Evolutionary conservation across 2,329 filamentous ascomycete species (phyloP).

Genomic region (Corynespora cassiicola): DNA sequence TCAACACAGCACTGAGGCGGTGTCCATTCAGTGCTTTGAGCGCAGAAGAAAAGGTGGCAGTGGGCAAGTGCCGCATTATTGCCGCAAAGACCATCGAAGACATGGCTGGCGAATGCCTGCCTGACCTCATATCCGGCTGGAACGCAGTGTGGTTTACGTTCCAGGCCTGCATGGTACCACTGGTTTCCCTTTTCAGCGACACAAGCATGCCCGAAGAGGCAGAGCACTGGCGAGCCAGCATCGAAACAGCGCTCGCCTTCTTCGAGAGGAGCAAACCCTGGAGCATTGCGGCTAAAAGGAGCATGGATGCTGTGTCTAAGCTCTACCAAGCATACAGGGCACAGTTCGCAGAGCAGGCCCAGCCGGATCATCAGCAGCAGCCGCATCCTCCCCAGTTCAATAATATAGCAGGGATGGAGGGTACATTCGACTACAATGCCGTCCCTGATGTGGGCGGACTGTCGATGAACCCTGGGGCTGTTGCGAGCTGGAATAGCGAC

Average conservation of each 20-base stretch:
- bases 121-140: slow-evolving; percentile 80
- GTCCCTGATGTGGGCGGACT: slow-evolving; percentile 32
- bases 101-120: slow-evolving; percentile 72
- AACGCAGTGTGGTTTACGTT: slow-evolving; percentile 84
- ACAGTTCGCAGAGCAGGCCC: slow-evolving; percentile 22
- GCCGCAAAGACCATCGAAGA: slow-evolving; percentile 75
- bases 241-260: slow-evolving; percentile 51
- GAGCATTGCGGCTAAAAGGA: slow-evolving; percentile 54
- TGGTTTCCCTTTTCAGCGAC: slow-evolving; percentile 77
- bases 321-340: slow-evolving; percentile 51
- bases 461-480: slow-evolving; percentile 27
- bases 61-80: slow-evolving; percentile 72
- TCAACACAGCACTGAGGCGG: slow-evolving; percentile 65
- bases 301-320: slow-evolving; percentile 48
- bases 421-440: slow-evolving; percentile 32
- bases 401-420: slow-evolving; percentile 13
- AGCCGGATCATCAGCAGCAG: slow-evolving; percentile 17
- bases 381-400: slow-evolving; percentile 14
- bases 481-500: slow-evolving; percentile 27
- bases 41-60: slow-evolving; percentile 70
- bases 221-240: slow-evolving; percentile 48
- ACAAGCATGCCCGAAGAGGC: slow-evolving; percentile 48
- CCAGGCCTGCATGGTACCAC: slow-evolving; percentile 79
- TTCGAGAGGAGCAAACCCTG: slow-evolving; percentile 52
- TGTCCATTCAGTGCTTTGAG: slow-evolving; percentile 59